Percentiles rank a stretch among this genome's conserved stretches.
Conservation (phyloP, 2,329 filamentous ascomycete genomes). For the Phialophora verrucosa region DNA sequence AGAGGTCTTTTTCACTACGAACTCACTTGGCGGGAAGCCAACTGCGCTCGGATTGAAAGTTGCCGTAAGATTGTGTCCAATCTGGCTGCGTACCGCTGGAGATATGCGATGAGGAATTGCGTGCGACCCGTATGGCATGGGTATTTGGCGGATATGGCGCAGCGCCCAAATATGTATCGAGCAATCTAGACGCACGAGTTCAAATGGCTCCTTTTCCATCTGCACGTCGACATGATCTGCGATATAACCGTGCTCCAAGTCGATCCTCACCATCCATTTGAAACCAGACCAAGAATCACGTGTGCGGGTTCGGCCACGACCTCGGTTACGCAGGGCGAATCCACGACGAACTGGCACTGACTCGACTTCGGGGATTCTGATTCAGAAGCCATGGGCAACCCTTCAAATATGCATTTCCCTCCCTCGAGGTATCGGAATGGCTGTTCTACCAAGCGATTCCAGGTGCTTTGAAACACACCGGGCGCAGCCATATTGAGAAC, state of each 20-base stretch:
- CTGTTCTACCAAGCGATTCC: too few species aligned
- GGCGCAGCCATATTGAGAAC: too few species aligned
- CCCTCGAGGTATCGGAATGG: too few species aligned
- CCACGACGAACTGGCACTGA: too few species aligned
- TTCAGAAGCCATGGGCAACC: too few species aligned
- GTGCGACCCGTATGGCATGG: not conserved
- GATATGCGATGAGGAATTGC: not conserved
- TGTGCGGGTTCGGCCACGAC: too few species aligned
- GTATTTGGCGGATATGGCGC: not conserved
- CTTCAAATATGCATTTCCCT: too few species aligned
- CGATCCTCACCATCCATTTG: too few species aligned
- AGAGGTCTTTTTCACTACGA: not conserved
- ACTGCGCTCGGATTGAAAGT: not conserved
- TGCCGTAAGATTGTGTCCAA: not conserved
- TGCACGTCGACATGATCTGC: conserved; percentile 1
- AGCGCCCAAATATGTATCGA: not conserved
- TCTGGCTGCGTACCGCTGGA: not conserved
- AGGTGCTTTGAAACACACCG: too few species aligned
- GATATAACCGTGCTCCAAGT: not conserved
- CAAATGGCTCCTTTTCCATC: not conserved
- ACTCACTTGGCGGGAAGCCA: not conserved
- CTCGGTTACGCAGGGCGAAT: too few species aligned
- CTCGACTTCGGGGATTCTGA: too few species aligned
- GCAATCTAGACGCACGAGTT: conserved; percentile 4
- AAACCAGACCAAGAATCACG: too few species aligned